Evolutionary conservation across 192 early-diverging fungal genomes (phyloP).

Genomic region (Allomyces macrogynus): DNA sequence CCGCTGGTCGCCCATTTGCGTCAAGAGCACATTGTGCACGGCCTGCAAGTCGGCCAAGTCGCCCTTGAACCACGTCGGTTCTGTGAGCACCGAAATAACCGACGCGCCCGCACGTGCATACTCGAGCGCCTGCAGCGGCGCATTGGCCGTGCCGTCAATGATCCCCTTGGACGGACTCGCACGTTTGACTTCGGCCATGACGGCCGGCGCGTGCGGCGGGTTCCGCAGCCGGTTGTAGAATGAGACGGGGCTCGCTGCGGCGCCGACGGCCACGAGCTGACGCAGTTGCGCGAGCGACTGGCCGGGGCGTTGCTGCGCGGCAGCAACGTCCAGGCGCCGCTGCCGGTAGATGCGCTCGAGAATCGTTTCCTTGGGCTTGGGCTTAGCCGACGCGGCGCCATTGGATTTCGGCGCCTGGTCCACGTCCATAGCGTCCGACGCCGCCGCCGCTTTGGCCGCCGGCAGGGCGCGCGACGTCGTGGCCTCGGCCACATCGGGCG

Average conservation of each 20-base stretch:
- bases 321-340: constrained; percentile 56
- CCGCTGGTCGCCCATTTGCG: constrained; percentile 27
- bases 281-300: constrained; percentile 42
- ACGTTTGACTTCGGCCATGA: constrained; percentile 96
- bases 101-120: constrained; percentile 82
- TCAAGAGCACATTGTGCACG: constrained; percentile 50
- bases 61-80: constrained; percentile 98
- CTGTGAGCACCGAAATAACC: constrained; percentile 91
- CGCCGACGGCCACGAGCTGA: constrained; percentile 39
- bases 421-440: neutral
- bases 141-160: constrained; percentile 63
- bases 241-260: constrained; percentile 58
- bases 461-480: constrained; percentile 1
- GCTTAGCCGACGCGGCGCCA: neutral
- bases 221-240: constrained; percentile 50
- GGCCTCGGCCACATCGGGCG: neutral
- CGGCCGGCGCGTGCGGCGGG: constrained; percentile 33
- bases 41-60: constrained; percentile 72
- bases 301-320: constrained; percentile 50
- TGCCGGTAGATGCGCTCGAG: constrained; percentile 64
- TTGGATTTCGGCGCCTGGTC: neutral
- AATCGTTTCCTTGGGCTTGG: constrained; percentile 23
- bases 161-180: constrained; percentile 90
- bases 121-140: constrained; percentile 60
- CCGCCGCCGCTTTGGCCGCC: neutral